Base-by-base conservation (phyloP, 148 eudicot genomes). In the Drosera capensis region DNA sequence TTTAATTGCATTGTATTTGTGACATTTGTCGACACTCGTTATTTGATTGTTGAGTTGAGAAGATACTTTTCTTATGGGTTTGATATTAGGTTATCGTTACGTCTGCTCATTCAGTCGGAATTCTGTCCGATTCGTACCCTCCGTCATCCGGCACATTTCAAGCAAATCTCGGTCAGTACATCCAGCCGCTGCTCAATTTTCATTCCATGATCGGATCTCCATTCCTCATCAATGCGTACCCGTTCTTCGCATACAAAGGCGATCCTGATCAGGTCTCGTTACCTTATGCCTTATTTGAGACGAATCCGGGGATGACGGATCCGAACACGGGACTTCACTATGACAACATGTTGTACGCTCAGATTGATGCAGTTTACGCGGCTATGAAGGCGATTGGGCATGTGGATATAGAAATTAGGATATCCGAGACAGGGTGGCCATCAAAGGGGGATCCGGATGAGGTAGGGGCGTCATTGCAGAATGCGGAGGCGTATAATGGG, bases 401-500 rank as follows among this genome's bases (percentile, higher is more conserved):
- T 15, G 43, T 25, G 20, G 38, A 41, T 3, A 43, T 41, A 7
- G 37, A 28, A 14, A 40, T 53, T 34, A 37, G 8, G 25, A 26
- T 53, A 19, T 53, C 57, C n/a, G 57, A 53, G 20, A 53, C 57
- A 1, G 57, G 57, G 8, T 53, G 57, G 57, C 48, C 57, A 1
- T 53, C 57, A 0, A 53, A 43, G 13, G 57, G 57, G 0, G 57
- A 53, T 13, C 8, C 36, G 25, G 37, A 43, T 3, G 57, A 53
- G n/a, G 57, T 42, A 14, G 57, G 57, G 11, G 46, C 57, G 0
- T 28, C 31, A 17, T 48, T 30, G 0, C 13, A 29, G 2, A 43
- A 42, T 22, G 57, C 57, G 1, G 35, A 29, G 7, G 48, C 36
- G 1, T 53, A 53, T 20, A 53, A 53, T 22, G 57, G 57, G 2